phyloP scores from a whole-genome alignment of 2,329 filamentous ascomycete genomes.

The Metarhizium album region DNA sequence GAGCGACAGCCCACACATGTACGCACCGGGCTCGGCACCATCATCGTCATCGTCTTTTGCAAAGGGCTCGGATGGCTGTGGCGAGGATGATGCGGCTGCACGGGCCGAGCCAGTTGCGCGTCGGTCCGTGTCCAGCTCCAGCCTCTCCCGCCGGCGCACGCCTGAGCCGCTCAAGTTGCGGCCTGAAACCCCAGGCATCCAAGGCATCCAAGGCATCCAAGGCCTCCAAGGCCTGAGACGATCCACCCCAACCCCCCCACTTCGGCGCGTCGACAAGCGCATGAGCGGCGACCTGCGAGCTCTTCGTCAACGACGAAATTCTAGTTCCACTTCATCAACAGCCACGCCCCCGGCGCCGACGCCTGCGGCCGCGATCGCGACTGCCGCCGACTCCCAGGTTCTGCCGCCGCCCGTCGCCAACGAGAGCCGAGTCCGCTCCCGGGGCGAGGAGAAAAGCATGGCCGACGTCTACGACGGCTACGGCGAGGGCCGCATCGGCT shows the following conservation, averaged over 20 bases:
- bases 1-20: conserved; percentile 5
- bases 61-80: background rate
- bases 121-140: conserved; percentile 40
- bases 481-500: conserved; percentile 77
- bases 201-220: no score
- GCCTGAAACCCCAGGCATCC: conserved; percentile 51
- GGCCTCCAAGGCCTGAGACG: conserved; percentile 17
- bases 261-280: conserved; percentile 57
- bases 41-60: background rate
- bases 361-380: background rate
- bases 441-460: conserved; percentile 53
- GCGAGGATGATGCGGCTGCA: conserved; percentile 9
- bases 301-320: conserved; percentile 25
- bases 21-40: conserved; percentile 1
- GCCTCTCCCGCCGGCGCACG: conserved; percentile 36
- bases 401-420: conserved; percentile 61
- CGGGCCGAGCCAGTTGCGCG: conserved; percentile 19
- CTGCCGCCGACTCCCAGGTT: background rate
- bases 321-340: conserved; percentile 2
- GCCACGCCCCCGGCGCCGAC: conserved; percentile 1
- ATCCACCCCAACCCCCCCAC: conserved; percentile 46
- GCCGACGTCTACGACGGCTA: conserved; percentile 90
- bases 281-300: conserved; percentile 62
- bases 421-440: conserved; percentile 70
- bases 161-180: conserved; percentile 44